Conservation (phyloP, 1,284 basidiomycete species). For the Ganoderma meredithae region DNA sequence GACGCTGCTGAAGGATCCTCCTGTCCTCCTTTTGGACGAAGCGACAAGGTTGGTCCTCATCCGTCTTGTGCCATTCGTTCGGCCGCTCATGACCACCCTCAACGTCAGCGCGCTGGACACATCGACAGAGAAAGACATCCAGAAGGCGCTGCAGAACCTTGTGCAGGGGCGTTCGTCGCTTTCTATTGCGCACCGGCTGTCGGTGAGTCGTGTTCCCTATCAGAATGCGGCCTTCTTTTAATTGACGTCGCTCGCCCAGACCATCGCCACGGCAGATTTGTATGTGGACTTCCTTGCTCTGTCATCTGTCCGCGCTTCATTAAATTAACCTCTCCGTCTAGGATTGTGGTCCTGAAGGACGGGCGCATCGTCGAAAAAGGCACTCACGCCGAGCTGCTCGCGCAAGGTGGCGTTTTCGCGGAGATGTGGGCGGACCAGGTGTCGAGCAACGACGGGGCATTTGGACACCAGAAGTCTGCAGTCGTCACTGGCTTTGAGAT, state of each 20-base stretch:
- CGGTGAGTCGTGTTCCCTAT: conserved; percentile 57
- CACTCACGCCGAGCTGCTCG: conserved; percentile 75
- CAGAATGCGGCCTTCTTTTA: conserved; percentile 15
- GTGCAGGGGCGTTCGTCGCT: conserved; percentile 76
- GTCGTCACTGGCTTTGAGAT: conserved; percentile 49
- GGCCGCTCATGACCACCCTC: conserved; percentile 25
- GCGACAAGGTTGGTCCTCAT: conserved; percentile 65
- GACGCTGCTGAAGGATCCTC: conserved; percentile 87
- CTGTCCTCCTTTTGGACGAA: conserved; percentile 85
- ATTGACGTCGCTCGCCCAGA: conserved; percentile 50
- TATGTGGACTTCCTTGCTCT: conserved; percentile 45
- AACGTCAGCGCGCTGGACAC: conserved; percentile 76
- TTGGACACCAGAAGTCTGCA: conserved; percentile 47
- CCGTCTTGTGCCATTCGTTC: conserved; percentile 5
- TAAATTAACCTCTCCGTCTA: conserved; percentile 41
- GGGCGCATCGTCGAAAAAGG: conserved; percentile 85
- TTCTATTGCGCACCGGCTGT: conserved; percentile 82
- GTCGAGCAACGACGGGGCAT: conserved; percentile 58
- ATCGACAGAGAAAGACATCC: conserved; percentile 85
- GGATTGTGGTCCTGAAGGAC: conserved; percentile 84
- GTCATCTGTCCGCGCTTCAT: conserved; percentile 12
- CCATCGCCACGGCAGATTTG: conserved; percentile 80
- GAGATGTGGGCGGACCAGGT: conserved; percentile 86
- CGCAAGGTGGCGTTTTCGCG: conserved; percentile 74
- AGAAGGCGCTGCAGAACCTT: conserved; percentile 80